phyloP scores from a whole-genome alignment of 257 asterid species.

The Plantago major region DNA sequence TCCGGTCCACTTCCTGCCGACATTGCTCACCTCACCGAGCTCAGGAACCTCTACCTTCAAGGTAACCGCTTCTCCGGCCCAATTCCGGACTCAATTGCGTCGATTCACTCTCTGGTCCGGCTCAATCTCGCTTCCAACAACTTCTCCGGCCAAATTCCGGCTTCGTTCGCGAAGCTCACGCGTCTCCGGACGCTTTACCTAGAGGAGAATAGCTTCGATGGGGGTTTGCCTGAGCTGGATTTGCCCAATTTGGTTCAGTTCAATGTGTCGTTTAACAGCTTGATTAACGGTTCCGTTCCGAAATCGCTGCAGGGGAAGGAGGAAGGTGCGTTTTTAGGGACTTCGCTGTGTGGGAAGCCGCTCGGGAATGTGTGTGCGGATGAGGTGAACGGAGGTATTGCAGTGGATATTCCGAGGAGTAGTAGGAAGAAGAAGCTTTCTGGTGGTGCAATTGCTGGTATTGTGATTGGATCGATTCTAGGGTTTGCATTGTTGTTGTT shows the following conservation, averaged over 20 bases:
- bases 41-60: slow-evolving; percentile 65
- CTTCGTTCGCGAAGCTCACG: slow-evolving; percentile 48
- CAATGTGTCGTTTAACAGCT: slow-evolving; percentile 56
- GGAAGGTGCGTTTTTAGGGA: slow-evolving; percentile 49
- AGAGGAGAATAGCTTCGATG: slow-evolving; percentile 49
- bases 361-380: slow-evolving; percentile 45
- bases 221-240: slow-evolving; percentile 47
- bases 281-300: slow-evolving; percentile 61
- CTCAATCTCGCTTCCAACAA: slow-evolving; percentile 53
- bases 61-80: slow-evolving; percentile 58
- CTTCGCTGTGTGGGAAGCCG: slow-evolving; percentile 74
- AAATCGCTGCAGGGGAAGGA: slow-evolving; percentile 42
- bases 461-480: slow-evolving; percentile 65
- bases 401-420: no score
- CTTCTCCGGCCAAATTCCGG: slow-evolving; percentile 53
- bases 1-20: slow-evolving; percentile 61
- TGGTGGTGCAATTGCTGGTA: slow-evolving; percentile 83
- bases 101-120: slow-evolving; percentile 42
- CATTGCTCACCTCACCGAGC: slow-evolving; percentile 38
- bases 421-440: slow-evolving; percentile 35
- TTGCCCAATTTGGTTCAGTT: slow-evolving; percentile 58
- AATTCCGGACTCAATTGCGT: slow-evolving; percentile 28
- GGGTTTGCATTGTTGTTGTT: slow-evolving; percentile 45
- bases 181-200: slow-evolving; percentile 66
- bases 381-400: slow-evolving; percentile 13